Base-by-base conservation (phyloP, 495 filamentous ascomycete genomes). In the Penicillium coprophilum region DNA sequence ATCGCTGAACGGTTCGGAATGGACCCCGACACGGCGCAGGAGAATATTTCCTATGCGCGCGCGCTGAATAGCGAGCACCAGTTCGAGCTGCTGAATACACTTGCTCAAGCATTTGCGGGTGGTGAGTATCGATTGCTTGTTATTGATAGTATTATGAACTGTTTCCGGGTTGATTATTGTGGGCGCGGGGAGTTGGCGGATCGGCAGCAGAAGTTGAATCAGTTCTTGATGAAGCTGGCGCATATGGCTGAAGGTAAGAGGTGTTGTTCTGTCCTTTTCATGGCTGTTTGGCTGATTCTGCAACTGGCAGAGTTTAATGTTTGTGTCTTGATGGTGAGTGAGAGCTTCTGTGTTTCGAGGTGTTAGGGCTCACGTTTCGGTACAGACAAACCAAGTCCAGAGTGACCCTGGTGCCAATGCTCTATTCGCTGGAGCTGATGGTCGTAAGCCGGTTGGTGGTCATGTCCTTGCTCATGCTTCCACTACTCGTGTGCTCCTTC, bases 391-490 rank as follows among this genome's bases (percentile, higher is more conserved):
- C 57, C 88, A 92, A 71, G 88, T 92, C 43, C 87, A 90, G 72
- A 87, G 82, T 49, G 88, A 91, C 58, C 88, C 88, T n/a, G 87
- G 88, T 56, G 88, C 88, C 2, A 89, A 80, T 70, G 85, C 88
- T 32, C 77, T 92, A n/a, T 92, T 92, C 55, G 85, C 87, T 36
- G 85, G 86, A 50, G 88, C 85, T 32, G 88, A 92, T 74, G 88
- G 88, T 50, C 81, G 85, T 15, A 89, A 89, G 59, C 85, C 83
- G 60, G 84, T 89, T 24, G 88, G 88, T 56, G 88, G 88, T 21
- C 88, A 92, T 77, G 82, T 92, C 57, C 84, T 92, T 39, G 88
- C 88, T 44, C 88, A 92, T 71, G 88, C 88, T 40, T 90, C 86
- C 34, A 83, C 87, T 3, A 91, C 88, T 49, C 78, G 88, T 46